Evolutionary conservation across 345 rosid genomes (phyloP), one percentile per base, ranked within the genome.

Genomic region (Gossypium raimondii): DNA sequence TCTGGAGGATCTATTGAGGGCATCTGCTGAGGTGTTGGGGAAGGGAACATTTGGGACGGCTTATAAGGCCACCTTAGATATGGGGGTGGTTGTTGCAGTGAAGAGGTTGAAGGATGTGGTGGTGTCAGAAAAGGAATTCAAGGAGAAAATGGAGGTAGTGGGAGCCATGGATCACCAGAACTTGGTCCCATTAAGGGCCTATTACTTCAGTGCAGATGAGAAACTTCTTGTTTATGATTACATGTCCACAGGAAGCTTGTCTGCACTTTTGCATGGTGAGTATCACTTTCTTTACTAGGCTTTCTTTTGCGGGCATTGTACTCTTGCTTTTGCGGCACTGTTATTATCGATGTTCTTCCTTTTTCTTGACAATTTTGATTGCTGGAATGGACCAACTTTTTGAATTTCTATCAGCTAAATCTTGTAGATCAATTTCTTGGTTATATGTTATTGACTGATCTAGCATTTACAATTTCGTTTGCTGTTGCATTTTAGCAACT

Each of bases 21-120:
- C 98, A 17, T 92, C 98, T 0, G 97, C 97, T 1, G 97, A 89
- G 79, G 98, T 94, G 1, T 86, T 94, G 79, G 98, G 98, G 72
- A 94, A 90, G 74, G 98, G 97, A 56, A 87, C 93, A 7, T 86
- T 87, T 3, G 98, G 98, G 57, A 92, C 97, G 2, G 87, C 97
- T 2, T 94, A 94, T 10, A 92, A 92, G 84, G 98, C 98, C 2
- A 87, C 90, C 11, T 80, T 92, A 47, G 97, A 86, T 25, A 67
- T 76, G n/a, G 97, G 97, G 22, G 51, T 84, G 59, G 76, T 83
- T 52, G 90, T 94, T 63, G 97, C 95, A 11, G 97, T 94, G 81
- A 94, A 94, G 87, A 88, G 98, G 73, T 58, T 92, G 85, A 89
- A 84, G 84, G 97, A 94, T 80, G 92, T 90, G 47, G 81, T 75